Conservation (phyloP, 164 flowering plant species). For the Annona squamosa region DNA sequence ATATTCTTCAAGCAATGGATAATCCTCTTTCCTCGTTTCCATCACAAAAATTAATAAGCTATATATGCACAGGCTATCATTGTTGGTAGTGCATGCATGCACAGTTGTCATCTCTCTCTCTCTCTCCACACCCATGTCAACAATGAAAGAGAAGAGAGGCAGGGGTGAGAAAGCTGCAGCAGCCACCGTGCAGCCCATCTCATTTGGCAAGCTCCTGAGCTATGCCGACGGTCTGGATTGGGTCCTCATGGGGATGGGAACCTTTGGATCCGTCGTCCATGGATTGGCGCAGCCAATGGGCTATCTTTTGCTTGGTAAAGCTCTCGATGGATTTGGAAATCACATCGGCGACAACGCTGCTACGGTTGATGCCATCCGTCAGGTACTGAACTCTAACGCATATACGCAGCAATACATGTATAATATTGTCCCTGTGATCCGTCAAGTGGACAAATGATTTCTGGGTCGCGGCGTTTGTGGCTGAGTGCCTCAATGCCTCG, state of each 20-base stretch:
- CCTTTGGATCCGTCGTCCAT: conserved; percentile 54
- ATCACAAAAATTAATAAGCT: background rate
- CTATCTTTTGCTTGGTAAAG: conserved; percentile 61
- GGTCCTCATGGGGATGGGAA: conserved; percentile 57
- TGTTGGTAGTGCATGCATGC: background rate
- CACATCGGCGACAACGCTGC: conserved; percentile 34
- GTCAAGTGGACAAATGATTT: background rate
- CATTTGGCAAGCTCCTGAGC: conserved; percentile 36
- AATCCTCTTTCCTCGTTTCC: background rate
- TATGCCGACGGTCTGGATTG: conserved; percentile 62
- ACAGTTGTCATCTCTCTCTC: background rate
- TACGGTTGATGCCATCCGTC: conserved; percentile 51
- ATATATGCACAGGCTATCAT: background rate
- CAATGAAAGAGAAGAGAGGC: conserved; percentile 2
- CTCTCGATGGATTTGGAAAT: conserved; percentile 54
- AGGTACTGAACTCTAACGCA: conserved; percentile 26
- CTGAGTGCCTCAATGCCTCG: background rate
- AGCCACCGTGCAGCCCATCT: conserved; percentile 4
- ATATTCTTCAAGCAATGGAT: background rate
- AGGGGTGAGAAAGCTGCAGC: background rate
- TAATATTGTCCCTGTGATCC: too few relatives aligned
- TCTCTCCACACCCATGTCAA: conserved; percentile 1
- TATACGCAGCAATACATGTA: background rate
- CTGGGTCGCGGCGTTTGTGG: background rate
- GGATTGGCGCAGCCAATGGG: conserved; percentile 68